These are phyloP conservation scores for Scortechinia acanthostroma DNA, from an alignment of 2,329 filamentous ascomycete species.

Conservation along the genomic window DNA sequence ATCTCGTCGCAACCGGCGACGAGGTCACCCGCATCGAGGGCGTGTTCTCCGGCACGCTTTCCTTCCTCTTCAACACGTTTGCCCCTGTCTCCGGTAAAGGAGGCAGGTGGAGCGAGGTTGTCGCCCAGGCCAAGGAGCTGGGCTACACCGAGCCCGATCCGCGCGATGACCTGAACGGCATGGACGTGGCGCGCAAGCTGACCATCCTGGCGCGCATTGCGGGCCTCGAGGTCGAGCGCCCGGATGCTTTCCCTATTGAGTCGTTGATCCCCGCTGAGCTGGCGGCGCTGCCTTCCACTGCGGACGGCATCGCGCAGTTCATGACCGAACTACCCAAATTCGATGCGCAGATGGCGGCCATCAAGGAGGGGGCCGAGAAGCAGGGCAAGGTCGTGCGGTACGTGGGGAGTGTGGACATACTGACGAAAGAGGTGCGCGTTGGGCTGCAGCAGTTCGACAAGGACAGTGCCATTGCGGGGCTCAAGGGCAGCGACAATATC, in stretches of 20 bases:
- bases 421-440: slow-evolving; percentile 54
- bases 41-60: slow-evolving; percentile 70
- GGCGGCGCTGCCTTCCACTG: slow-evolving; percentile 33
- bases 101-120: slow-evolving; percentile 61
- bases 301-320: slow-evolving; percentile 53
- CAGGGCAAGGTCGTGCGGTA: slow-evolving; percentile 67
- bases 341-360: slow-evolving; percentile 57
- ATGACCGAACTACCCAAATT: slow-evolving; percentile 52
- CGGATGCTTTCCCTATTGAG: slow-evolving; percentile 64
- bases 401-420: slow-evolving; percentile 68
- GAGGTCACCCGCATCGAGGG: slow-evolving; percentile 66
- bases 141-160: slow-evolving; percentile 72
- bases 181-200: slow-evolving; percentile 68
- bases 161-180: slow-evolving; percentile 66
- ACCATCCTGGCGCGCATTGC: slow-evolving; percentile 64
- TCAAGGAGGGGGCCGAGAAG: slow-evolving; percentile 56
- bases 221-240: slow-evolving; percentile 53
- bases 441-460: slow-evolving; percentile 63
- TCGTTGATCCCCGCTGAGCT: slow-evolving; percentile 62
- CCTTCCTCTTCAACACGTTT: slow-evolving; percentile 70
- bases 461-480: slow-evolving; percentile 60
- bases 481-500: slow-evolving; percentile 72
- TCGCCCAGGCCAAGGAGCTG: slow-evolving; percentile 62
- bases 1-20: slow-evolving; percentile 65
- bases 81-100: slow-evolving; percentile 48